Evolutionary conservation across 352 stramenopile species (phyloP), one percentile per base, ranked within the genome.

Genomic region (Pythium dissotocum): DNA sequence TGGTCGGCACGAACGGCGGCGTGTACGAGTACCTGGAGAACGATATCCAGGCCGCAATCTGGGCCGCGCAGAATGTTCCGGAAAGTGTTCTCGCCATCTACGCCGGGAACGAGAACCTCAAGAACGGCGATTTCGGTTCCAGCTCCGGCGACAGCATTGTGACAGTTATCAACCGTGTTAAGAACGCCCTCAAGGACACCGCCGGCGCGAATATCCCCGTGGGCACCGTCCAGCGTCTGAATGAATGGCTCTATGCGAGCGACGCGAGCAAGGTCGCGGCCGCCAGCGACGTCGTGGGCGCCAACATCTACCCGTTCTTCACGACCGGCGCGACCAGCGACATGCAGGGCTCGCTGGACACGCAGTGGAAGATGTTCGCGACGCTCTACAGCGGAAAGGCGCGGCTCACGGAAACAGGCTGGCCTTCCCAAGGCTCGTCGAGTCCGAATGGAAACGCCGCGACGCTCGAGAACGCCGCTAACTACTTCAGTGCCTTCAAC

Each of bases 101-200:
- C 70, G 83, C 89, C 32, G 86, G 86, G 46, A 94, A 92, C 76
- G 86, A 94, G 61, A 77, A 88, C 77, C 72, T 94, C 18, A 61
- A 72, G 49, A 88, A 88, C 70, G 68, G 74, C 33, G 71, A 60
- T 62, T 87, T 80, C 46, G 83, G 81, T 24, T 74, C 67, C 2
- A 73, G 60, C 35, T 75, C 70, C 28, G 78, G 75, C 54, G 65
- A 67, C 14, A 46, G 80, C 65, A 76, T 92, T 13, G 35, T 79
- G 16, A 68, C 61, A 4, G 84, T 87, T 75, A 88, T 92, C 55
- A 35, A 76, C 12, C 72, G 83, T 49, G 74, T 94, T 53, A 86
- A 89, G 67, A 44, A n/a, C 2, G 87, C 63, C 10, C 35, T 80
- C 24, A 33, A 40, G 0, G 73, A 80, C 60, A 86, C 80, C 10